Evolutionary conservation across 306 rosid species (phyloP).

Genomic region (Malus sieversii): DNA sequence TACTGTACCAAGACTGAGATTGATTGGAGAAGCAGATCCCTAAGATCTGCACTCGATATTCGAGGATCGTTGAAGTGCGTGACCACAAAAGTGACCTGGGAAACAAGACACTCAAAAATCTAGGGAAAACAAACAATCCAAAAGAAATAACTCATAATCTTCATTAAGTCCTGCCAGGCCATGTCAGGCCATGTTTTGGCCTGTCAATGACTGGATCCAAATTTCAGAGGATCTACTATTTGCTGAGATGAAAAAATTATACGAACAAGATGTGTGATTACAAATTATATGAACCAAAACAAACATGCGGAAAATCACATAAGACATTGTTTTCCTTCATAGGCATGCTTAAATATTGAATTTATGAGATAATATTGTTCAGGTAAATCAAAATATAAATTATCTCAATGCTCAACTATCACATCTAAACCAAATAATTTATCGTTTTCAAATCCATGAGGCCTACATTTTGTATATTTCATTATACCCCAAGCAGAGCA

Average conservation of each 20-base stretch:
- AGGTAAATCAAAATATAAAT: neutral
- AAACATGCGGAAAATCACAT: neutral
- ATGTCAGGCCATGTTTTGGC: neutral
- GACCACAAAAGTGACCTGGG: conserved; percentile 84
- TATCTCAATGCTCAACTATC: neutral
- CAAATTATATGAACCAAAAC: neutral
- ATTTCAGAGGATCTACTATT: neutral
- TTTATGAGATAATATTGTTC: neutral
- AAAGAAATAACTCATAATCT: neutral
- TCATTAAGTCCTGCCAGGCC: neutral
- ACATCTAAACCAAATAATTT: neutral
- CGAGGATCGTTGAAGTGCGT: conserved; percentile 92
- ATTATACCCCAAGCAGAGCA: neutral
- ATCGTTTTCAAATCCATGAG: neutral
- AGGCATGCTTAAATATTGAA: neutral
- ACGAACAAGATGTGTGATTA: neutral
- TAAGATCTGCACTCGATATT: conserved; percentile 87
- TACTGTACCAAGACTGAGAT: conserved; percentile 90
- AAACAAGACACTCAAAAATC: conserved; percentile 15
- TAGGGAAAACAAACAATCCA: neutral
- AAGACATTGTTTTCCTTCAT: neutral
- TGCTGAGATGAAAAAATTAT: neutral
- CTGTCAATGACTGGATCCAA: neutral
- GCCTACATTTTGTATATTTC: neutral
- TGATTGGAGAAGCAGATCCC: conserved; percentile 96